A percentile compares a stretch with the other conserved stretches of the same genome.
phyloP scores from a whole-genome alignment of 164 flowering plant species.

The Kalanchoe fedtschenkoi region DNA sequence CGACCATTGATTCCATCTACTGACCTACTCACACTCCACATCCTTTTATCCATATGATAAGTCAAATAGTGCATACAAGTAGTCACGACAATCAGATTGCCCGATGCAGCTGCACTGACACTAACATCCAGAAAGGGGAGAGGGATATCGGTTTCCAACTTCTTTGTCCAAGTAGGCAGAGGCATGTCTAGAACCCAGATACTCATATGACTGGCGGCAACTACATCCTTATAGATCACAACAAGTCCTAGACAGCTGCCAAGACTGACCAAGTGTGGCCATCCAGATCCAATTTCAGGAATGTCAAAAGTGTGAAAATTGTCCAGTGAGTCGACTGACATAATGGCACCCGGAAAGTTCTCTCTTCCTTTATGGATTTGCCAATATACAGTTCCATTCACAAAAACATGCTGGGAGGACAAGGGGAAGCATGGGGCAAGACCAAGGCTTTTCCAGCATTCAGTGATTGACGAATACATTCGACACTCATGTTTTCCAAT shows the following conservation, averaged over 20 bases:
- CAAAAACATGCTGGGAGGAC: not conserved
- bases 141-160: too few relatives aligned
- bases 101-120: too few relatives aligned
- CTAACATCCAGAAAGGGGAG: too few relatives aligned
- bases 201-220: too few relatives aligned
- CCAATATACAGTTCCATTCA: conserved; percentile 12
- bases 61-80: too few relatives aligned
- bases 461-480: conserved; percentile 9
- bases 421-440: not conserved
- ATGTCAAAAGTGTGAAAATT: conserved; percentile 7
- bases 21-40: too few relatives aligned
- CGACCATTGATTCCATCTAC: too few relatives aligned
- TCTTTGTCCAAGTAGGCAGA: too few relatives aligned
- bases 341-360: conserved; percentile 7
- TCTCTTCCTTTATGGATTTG: not conserved
- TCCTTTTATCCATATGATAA: too few relatives aligned
- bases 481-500: not conserved
- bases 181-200: too few relatives aligned
- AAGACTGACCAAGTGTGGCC: conserved; percentile 9
- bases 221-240: too few relatives aligned
- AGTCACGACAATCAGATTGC: too few relatives aligned
- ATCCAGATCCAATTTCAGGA: conserved; percentile 5
- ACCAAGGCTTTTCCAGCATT: conserved; percentile 8
- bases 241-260: not conserved
- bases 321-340: conserved; percentile 12